Base-by-base conservation (phyloP, 1,284 basidiomycete genomes). In the Neotropicomus parvogracilis region DNA sequence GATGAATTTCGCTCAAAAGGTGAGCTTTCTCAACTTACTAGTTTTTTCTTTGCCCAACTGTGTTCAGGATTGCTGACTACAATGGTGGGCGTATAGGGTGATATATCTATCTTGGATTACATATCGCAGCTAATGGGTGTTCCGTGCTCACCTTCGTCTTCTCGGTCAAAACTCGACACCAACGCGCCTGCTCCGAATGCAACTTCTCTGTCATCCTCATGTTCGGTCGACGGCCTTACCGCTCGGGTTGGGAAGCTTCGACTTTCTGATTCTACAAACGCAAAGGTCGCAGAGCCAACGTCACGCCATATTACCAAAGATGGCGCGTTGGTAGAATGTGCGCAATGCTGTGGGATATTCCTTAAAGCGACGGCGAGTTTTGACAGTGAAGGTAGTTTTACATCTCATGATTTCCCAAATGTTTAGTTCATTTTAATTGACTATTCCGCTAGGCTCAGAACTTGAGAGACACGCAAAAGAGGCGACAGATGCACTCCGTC, bases 1-100 rank as follows among this genome's bases (percentile, higher is more conserved):
- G 78, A 73, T 76, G 55, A 66, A 60, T 24, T 73, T 81, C 52
- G 78, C 80, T 1, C 75, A 74, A 57, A 70, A 68, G 64, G 81
- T 78, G 45, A 45, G 64, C 57, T 24, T 26, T 17, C 8, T 26
- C 0, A 3, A 43, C 2, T 16, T 12, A 3, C 7, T 37, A 7
- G 3, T 16, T n/a, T 10, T 28, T 14, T 31, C 42, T 29, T 13
- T 2, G 3, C 6, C 10, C 10, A 10, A 9, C 12, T 11, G 4
- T 6, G 26, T 32, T 47, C 29, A n/a, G 2, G 9, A 16, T 44
- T 21, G 11, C 39, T 49, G 28, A 50, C 16, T 20, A 16, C 11
- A 20, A 38, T 17, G 20, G 19, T 20, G 31, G 12, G 44, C 7
- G 16, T 9, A 26, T 51, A 85, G 82, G 71, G 69, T 14, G 76